Evolutionary conservation across 2,329 filamentous ascomycete genomes (phyloP), one percentile per base, ranked within the genome.

Genomic region (Cladosporium sp.): DNA sequence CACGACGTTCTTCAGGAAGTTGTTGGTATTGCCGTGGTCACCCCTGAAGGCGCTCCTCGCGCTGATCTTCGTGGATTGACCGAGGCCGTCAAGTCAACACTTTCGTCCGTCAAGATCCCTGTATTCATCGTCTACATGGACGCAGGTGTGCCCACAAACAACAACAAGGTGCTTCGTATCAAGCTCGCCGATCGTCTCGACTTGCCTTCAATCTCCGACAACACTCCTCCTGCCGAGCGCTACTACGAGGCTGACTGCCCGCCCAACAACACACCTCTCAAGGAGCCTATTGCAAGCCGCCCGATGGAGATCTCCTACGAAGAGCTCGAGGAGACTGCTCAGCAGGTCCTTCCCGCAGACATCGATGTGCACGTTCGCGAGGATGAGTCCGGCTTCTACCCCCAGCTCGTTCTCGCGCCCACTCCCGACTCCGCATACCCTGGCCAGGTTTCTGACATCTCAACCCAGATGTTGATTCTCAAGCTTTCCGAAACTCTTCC

Each of bases 141-240:
- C 34, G 81, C 81, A 49, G 74, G 85, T 0, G 83, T 86, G 1
- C 86, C 83, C 66, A 82, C 79, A 41, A 86, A 87, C 74, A 85
- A 85, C 77, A 85, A 85, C 77, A 87, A 87, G 69, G 77, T 86
- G n/a, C 75, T 86, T 26, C 81, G 85, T 2, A 85, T 86, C 70
- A 82, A 79, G 68, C 75, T 87, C 4, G 81, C 78, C 0, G 79
- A 86, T 64, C 78, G 85, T 3, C 74, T 87, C 4, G 72, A 74
- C 2, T 70, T 87, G 18, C 76, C 79, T 0, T 75, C 79, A 1
- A 68, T 86, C 11, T 80, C 79, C 0, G 83, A 86, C 32, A 74
- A 78, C 5, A 82, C 78, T 4, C 76, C 78, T 2, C 79, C 82
- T 61, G 73, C 80, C 0, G 73, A 78, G 4, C 78, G 82, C n/a